Evolutionary conservation across 257 asterid genomes (phyloP).

Genomic region (Fraxinus pennsylvanica): DNA sequence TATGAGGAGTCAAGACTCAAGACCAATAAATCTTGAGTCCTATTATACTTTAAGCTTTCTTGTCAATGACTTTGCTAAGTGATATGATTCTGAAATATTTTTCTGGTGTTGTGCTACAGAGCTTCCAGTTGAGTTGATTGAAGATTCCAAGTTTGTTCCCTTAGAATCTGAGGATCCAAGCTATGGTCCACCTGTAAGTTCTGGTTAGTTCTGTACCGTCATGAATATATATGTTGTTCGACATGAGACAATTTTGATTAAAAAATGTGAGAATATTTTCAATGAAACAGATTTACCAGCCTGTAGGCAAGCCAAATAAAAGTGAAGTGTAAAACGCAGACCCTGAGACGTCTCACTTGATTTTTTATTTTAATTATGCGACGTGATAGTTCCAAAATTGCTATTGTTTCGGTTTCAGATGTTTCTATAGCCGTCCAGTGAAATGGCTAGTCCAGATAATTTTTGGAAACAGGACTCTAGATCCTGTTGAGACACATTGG

Average conservation of each 20-base stretch:
- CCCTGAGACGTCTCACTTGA: neutral
- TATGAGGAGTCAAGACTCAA: neutral
- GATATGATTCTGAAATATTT: conserved; percentile 7
- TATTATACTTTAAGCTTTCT: neutral
- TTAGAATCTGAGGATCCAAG: conserved; percentile 63
- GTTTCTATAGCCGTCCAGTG: neutral
- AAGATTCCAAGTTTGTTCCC: conserved; percentile 87
- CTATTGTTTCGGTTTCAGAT: neutral
- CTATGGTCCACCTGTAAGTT: conserved; percentile 97
- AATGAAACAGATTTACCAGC: conserved; percentile 9
- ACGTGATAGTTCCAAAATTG: neutral
- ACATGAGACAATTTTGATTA: neutral
- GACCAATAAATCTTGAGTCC: neutral
- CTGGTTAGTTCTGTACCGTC: conserved; percentile 45
- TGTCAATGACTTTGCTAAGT: neutral
- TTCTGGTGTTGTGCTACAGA: conserved; percentile 41
- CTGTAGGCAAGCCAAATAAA: neutral
- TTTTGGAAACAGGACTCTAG: neutral
- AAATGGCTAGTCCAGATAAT: neutral
- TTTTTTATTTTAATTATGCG: neutral
- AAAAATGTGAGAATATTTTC: neutral
- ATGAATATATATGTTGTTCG: conserved; percentile 1
- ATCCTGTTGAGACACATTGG: neutral
- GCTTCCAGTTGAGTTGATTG: conserved; percentile 66
- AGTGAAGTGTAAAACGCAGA: neutral